Base-by-base conservation (phyloP, 2,329 filamentous ascomycete species). In the Colletotrichum lini region DNA sequence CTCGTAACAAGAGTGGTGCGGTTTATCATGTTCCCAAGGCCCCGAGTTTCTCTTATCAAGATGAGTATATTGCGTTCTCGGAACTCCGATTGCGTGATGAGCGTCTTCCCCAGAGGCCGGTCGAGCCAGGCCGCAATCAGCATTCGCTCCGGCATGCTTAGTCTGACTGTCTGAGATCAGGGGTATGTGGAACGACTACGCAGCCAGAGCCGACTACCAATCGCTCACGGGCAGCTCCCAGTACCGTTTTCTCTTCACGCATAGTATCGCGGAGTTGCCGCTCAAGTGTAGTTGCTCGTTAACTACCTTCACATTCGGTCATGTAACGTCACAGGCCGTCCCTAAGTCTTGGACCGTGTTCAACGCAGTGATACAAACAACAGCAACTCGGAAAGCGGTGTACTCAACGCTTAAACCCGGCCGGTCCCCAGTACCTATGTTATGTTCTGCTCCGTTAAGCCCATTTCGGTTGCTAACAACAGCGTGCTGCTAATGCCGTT, bases 41-140 rank as follows among this genome's bases (percentile, higher is more conserved):
- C 7, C 15, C 10, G 23, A 26, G 6, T 53, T n/a, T 53, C 8
- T 35, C 50, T 5, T 12, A 4, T 30, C 7, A 4, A 3, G 23
- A 53, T 30, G 16, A 6, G 4, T 18, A 18, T 13, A 45, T 69
- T 58, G 21, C 66, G 38, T 45, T 35, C 47, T 64, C 18, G 9
- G 21, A 35, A 15, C 26, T 15, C 18, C 23, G 38, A 68, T 68
- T 58, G 60, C 66, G 66, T 65, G 60, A 58, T 65, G 6, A 30
- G 7, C 10, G 15, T 26, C 21, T 21, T 42, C 1, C 16, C 26
- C 30, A 6, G 40, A 54, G 47, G 5, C 16, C 10, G 4, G 18
- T 64, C 10, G 15, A 23, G 40, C 30, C 21, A 49, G 21, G 18
- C 59, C 58, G 3, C 40, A 54, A 57, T 15, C 15, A 21, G 50